Base-by-base conservation (phyloP, 148 eudicot genomes). In the Gaultheria prostrata region DNA sequence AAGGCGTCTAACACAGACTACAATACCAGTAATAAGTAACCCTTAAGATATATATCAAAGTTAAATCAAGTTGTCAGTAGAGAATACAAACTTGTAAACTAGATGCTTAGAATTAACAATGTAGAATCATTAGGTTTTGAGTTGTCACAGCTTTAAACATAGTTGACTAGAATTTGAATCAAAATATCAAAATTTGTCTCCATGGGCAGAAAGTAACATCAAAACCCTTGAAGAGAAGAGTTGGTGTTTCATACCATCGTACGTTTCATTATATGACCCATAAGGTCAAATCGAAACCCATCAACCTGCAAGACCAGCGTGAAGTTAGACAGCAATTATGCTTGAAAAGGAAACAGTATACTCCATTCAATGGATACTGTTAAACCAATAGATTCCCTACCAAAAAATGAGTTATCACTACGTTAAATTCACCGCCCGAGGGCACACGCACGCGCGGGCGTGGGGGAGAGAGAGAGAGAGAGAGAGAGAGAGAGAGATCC, bases 271-370 rank as follows among this genome's bases (percentile, higher is more conserved):
- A 97, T 88, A 84, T 97, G 99, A 57, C 99, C 99, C 98, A 94
- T 94, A 53, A 97, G 97, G 87, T 97, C 99, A 91, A 97, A 97
- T 78, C 99, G 96, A 82, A 94, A 97, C 76, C 99, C 99, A 91
- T 97, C 99, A 93, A 93, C 94, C 99, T 97, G 95, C 82, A 90
- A 88, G 57, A 80, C 53, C 85, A 46, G 51, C 57, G 78, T 65
- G 6, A 35, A 70, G 54, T 69, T 54, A 82, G 73, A 50, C 15
- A 50, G 48, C 61, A 70, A 49, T 70, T 12, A 70, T 32, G 67
- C 18, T 32, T 13, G 13, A 11, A 32, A 33, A 33, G 10, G 50
- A 59, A 45, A 20, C 39, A 32, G 2, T 28, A 45, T 13, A 81
- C 50, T 75, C 45, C 53, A 71, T 18, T 70, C 65, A 32, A 81